Evolutionary conservation across 2,329 filamentous ascomycete species (phyloP).

Genomic region (Aulographum hederae): DNA sequence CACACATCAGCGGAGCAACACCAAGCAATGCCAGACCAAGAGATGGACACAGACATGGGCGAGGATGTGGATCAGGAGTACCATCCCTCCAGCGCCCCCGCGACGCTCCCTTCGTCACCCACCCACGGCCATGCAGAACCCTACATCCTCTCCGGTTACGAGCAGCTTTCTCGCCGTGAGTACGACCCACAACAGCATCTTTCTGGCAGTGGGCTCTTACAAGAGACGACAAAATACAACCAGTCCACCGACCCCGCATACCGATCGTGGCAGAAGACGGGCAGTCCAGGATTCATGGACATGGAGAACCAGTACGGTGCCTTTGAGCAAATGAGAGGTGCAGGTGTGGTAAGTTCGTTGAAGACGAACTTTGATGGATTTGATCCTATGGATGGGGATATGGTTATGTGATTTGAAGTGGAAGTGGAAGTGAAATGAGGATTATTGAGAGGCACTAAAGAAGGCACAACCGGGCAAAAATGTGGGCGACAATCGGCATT

Average conservation of each 20-base stretch:
- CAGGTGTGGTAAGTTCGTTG: no score
- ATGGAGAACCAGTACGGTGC: slow-evolving; percentile 1
- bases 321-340: not conserved
- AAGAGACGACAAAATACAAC: slow-evolving; percentile 26
- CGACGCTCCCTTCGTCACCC: not conserved
- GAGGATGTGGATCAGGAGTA: not conserved
- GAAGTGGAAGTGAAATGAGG: no score
- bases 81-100: not conserved
- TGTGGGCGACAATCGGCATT: no score
- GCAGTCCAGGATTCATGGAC: not conserved
- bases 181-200: slow-evolving; percentile 33
- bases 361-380: no score
- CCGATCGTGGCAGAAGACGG: not conserved
- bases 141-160: slow-evolving; percentile 73
- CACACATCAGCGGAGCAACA: slow-evolving; percentile 7
- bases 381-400: no score
- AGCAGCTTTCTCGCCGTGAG: slow-evolving; percentile 45
- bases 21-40: slow-evolving; percentile 9
- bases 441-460: no score
- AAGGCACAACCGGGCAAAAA: no score
- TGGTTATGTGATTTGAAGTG: no score
- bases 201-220: slow-evolving; percentile 9
- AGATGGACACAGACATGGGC: not conserved
- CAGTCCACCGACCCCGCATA: slow-evolving; percentile 55
- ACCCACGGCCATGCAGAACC: slow-evolving; percentile 39